A percentile compares a stretch with the other conserved stretches of the same genome.
Conservation (phyloP, 345 rosid genomes). For the Trapa bicornis region DNA sequence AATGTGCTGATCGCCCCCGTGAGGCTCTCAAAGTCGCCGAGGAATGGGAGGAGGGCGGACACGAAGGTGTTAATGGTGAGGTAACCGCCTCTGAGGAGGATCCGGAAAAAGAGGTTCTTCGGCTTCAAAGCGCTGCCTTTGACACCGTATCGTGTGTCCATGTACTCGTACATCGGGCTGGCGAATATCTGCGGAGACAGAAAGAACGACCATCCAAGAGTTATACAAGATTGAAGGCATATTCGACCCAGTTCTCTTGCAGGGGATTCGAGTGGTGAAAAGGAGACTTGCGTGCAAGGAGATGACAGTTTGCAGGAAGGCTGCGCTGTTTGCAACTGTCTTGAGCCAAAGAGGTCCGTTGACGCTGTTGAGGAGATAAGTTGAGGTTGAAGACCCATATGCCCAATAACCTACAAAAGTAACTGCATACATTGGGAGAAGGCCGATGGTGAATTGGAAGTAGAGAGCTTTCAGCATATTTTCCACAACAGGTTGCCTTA, state of each 20-base stretch:
- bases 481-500: slow-evolving; percentile 58
- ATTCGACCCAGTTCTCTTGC: too few species aligned
- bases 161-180: slow-evolving; percentile 76
- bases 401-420: slow-evolving; percentile 89
- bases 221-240: not conserved
- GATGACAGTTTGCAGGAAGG: slow-evolving; percentile 78
- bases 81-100: slow-evolving; percentile 66
- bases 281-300: slow-evolving; percentile 50
- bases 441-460: slow-evolving; percentile 70
- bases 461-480: slow-evolving; percentile 85
- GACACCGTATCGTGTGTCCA: slow-evolving; percentile 77
- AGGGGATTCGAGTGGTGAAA: not conserved
- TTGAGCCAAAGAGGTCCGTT: slow-evolving; percentile 78
- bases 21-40: slow-evolving; percentile 85
- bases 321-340: slow-evolving; percentile 58
- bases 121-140: slow-evolving; percentile 48
- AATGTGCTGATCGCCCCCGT: slow-evolving; percentile 88
- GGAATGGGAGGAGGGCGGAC: slow-evolving; percentile 74
- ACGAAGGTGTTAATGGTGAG: slow-evolving; percentile 54
- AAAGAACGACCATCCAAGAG: not conserved
- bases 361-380: slow-evolving; percentile 60
- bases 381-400: slow-evolving; percentile 60
- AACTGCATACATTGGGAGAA: slow-evolving; percentile 61
- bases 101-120: slow-evolving; percentile 46
- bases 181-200: slow-evolving; percentile 59